Evolutionary conservation across 2,329 filamentous ascomycete species (phyloP), one percentile per base, ranked within the genome.

Genomic region (Botrytis hyacinthi): DNA sequence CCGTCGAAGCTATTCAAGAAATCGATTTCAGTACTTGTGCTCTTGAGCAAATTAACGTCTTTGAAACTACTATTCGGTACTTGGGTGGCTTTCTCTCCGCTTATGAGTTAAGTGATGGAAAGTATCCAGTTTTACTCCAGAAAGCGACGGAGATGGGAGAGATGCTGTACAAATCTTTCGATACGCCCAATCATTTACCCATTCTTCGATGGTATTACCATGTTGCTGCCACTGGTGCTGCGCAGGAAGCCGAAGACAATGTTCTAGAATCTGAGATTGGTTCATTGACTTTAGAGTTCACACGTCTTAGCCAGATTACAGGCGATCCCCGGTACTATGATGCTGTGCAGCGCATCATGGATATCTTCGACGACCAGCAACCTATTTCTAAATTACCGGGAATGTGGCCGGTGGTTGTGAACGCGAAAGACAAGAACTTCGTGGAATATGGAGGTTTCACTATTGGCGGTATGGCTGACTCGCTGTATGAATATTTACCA

Each of bases 401-500:
- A 8, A 84, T 92, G 83, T 91, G 89, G 88, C 89, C 90, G 0
- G 81, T 87, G 2, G 78, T 84, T 16, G 81, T 91, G 29, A 84
- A 88, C 74, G 82, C 81, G 81, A 77, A 87, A 86, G 61, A 88
- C 88, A 59, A 62, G 32, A 62, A 73, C 29, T 76, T 75, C 40
- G 54, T 40, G 44, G 70, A 70, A 26, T 66, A 73, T 44, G 7
- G 32, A 14, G 69, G 51, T 48, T 89, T 87, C 74, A 84, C 85
- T 0, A 82, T 88, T 16, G 87, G 87, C 62, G 87, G 84, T 46
- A 86, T 86, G 83, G 83, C 86, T 14, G 87, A 89, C 78, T 89
- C 87, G 22, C 80, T 87, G 1, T 89, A 88, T 76, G 88, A 89
- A 78, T 95, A 94, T 80, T 86, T 93, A 75, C 84, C 86, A 0